These are phyloP conservation scores for Daldinia loculata DNA, from an alignment of 495 filamentous ascomycete genomes.

Conservation along the genomic window DNA sequence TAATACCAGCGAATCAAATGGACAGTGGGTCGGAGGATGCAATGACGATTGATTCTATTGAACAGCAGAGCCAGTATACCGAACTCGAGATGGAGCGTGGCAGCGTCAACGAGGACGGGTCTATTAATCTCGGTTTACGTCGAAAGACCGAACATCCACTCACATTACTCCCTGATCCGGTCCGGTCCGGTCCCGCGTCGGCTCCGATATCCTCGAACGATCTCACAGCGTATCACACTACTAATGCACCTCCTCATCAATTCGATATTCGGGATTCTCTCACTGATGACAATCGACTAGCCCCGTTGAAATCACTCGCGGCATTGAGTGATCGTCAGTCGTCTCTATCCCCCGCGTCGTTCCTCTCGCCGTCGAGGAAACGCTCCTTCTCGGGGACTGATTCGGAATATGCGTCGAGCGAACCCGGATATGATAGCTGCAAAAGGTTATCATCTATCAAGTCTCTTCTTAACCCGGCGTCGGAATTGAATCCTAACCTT, in stretches of 20 bases:
- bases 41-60: conserved; percentile 53
- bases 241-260: conserved; percentile 44
- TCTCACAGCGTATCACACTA: conserved; percentile 57
- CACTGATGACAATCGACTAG: conserved; percentile 63
- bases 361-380: conserved; percentile 66
- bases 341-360: conserved; percentile 61
- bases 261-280: conserved; percentile 55
- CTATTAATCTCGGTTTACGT: conserved; percentile 68
- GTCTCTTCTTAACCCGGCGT: conserved; percentile 76
- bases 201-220: conserved; percentile 51
- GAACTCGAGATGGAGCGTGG: conserved; percentile 56
- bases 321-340: conserved; percentile 55
- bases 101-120: conserved; percentile 62
- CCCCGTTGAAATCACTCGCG: conserved; percentile 59
- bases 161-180: conserved; percentile 59
- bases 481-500: conserved; percentile 31
- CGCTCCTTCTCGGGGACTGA: conserved; percentile 70
- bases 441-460: conserved; percentile 81
- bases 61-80: conserved; percentile 52
- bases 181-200: conserved; percentile 47
- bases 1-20: conserved; percentile 81
- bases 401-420: conserved; percentile 48
- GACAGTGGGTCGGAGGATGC: conserved; percentile 51
- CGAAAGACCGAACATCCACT: conserved; percentile 52
- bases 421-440: conserved; percentile 47